Conservation (phyloP, 176 grass and related monocot species). For the Hordeum vulgare region DNA sequence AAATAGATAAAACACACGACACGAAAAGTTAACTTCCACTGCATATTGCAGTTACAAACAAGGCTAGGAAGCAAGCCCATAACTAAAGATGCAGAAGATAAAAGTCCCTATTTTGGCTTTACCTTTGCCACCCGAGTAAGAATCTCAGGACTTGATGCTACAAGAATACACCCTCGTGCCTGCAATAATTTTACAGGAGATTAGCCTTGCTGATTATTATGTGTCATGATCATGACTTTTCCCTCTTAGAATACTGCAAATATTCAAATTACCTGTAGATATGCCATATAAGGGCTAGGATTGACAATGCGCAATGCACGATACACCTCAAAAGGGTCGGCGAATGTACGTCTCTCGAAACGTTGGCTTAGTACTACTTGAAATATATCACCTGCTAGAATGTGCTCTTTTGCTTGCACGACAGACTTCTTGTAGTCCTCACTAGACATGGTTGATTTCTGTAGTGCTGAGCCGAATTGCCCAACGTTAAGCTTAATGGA, state of each 20-base stretch:
- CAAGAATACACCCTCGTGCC: conserved; percentile 62
- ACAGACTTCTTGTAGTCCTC: conserved; percentile 67
- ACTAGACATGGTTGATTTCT: conserved; percentile 68
- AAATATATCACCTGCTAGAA: conserved; percentile 84
- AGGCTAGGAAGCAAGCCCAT: neutral
- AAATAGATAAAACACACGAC: neutral
- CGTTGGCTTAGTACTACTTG: conserved; percentile 89
- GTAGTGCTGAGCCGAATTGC: conserved; percentile 51
- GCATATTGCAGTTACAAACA: neutral
- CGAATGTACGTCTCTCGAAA: conserved; percentile 80
- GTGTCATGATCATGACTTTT: neutral
- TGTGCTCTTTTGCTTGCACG: conserved; percentile 73
- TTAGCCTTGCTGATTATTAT: conserved; percentile 2
- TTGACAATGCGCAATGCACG: conserved; percentile 82
- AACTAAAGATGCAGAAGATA: neutral
- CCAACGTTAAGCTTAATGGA: conserved; percentile 55
- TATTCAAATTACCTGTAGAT: conserved; percentile 62
- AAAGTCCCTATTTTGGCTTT: neutral
- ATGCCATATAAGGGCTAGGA: conserved; percentile 89
- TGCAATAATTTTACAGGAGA: conserved; percentile 1
- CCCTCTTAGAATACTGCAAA: neutral
- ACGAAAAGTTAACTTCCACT: neutral
- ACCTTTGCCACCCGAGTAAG: conserved; percentile 82
- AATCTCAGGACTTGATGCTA: conserved; percentile 93
- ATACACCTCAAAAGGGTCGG: conserved; percentile 90